phyloP scores from a whole-genome alignment of 2,329 filamentous ascomycete genomes.

The Phyllosticta citrichinensis region DNA sequence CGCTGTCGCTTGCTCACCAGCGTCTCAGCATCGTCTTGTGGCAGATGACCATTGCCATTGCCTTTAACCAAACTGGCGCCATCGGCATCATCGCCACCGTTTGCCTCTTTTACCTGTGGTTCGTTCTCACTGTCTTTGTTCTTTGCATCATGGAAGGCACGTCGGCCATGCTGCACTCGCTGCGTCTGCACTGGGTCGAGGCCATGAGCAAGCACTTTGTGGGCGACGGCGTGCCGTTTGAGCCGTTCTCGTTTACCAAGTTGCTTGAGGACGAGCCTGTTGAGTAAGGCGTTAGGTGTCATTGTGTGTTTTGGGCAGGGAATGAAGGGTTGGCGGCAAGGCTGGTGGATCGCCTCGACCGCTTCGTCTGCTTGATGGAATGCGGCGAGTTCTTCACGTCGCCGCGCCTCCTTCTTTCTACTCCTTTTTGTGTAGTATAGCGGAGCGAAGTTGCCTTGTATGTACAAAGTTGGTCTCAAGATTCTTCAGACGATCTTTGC shows the following conservation, averaged over 20 bases:
- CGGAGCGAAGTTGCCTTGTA: background rate
- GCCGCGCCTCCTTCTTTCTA: background rate
- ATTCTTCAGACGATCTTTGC: background rate
- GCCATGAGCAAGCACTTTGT: constrained; percentile 97
- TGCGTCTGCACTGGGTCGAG: constrained; percentile 92
- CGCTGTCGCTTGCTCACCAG: constrained; percentile 91
- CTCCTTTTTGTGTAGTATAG: background rate
- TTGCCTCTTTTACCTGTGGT: constrained; percentile 79
- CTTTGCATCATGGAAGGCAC: constrained; percentile 94
- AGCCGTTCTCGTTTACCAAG: constrained; percentile 78
- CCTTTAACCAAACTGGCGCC: constrained; percentile 57
- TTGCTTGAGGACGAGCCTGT: constrained; percentile 68
- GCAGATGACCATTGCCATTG: constrained; percentile 83
- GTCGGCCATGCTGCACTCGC: constrained; percentile 86
- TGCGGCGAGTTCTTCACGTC: background rate
- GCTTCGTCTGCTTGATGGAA: too few relatives aligned
- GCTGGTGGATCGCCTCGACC: too few relatives aligned
- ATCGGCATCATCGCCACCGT: constrained; percentile 73
- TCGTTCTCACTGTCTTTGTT: constrained; percentile 68
- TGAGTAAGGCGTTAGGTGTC: constrained; percentile 17
- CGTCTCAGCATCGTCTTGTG: constrained; percentile 94
- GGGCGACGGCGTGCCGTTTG: constrained; percentile 75
- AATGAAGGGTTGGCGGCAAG: background rate
- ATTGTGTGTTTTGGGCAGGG: background rate
- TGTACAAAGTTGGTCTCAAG: background rate